Percentiles rank a stretch among this genome's conserved stretches.
These are phyloP conservation scores for Ophiosphaerella herpotricha DNA, from an alignment of 2,329 filamentous ascomycete species.

Conservation along the genomic window DNA sequence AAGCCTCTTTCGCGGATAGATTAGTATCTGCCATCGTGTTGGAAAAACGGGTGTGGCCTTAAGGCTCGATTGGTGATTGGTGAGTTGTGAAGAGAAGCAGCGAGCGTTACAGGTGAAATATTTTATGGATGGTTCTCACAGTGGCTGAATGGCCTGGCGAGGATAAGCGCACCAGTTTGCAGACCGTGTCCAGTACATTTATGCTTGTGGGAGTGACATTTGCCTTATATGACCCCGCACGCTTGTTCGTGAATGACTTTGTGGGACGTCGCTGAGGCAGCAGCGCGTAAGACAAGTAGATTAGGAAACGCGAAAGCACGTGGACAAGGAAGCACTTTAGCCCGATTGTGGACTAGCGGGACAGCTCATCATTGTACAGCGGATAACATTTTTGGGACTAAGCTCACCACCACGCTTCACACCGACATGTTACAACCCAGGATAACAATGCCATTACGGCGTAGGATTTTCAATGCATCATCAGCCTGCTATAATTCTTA, in stretches of 20 bases:
- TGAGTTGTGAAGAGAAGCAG: too few relatives aligned
- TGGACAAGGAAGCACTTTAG: conserved; percentile 7
- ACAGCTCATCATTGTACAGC: conserved; percentile 8
- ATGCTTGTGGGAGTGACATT: conserved; percentile 1
- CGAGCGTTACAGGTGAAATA: neutral
- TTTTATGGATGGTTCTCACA: neutral
- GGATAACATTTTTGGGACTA: conserved; percentile 1
- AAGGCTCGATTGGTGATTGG: too few relatives aligned
- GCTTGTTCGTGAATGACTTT: conserved; percentile 4
- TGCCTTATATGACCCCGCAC: neutral
- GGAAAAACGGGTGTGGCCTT: too few relatives aligned
- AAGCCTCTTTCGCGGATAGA: conserved; percentile 32
- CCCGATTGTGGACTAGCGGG: conserved; percentile 18
- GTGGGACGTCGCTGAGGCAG: conserved; percentile 15
- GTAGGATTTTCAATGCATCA: conserved; percentile 14
- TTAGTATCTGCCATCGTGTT: conserved; percentile 27
- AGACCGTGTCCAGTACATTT: conserved; percentile 2
- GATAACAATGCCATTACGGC: conserved; percentile 25
- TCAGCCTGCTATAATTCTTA: conserved; percentile 24
- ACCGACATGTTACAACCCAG: conserved; percentile 40
- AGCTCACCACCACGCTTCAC: conserved; percentile 3
- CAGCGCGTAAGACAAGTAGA: conserved; percentile 13
- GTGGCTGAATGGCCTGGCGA: neutral
- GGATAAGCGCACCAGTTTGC: neutral
- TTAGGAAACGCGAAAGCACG: conserved; percentile 27